These are phyloP conservation scores for Cryptosporidium felis DNA, from an alignment of 169 alveolate species.

Conservation along the genomic window DNA sequence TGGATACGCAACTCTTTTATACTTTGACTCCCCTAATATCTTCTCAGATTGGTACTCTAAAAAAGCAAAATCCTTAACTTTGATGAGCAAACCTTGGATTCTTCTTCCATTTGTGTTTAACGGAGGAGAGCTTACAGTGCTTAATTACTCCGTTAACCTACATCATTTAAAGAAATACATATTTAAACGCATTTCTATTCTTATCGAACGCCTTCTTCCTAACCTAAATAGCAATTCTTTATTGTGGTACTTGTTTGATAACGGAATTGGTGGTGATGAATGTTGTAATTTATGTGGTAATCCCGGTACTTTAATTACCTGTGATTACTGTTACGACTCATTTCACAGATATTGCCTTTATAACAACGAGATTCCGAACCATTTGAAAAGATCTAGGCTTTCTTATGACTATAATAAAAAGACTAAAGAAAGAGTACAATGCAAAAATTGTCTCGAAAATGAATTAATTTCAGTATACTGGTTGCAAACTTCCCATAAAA, in stretches of 20 bases:
- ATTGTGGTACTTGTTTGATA: slow-evolving; percentile 53
- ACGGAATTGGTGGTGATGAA: slow-evolving; percentile 61
- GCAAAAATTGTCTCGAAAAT: slow-evolving; percentile 37
- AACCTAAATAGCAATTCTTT: slow-evolving; percentile 7
- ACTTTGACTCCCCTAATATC: slow-evolving; percentile 17
- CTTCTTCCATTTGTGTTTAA: slow-evolving; percentile 41
- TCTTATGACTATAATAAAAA: neutral
- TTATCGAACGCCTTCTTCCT: neutral
- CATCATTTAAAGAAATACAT: slow-evolving; percentile 1
- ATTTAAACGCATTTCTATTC: slow-evolving; percentile 24
- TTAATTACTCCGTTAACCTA: neutral
- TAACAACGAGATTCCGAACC: neutral
- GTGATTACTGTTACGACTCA: slow-evolving; percentile 45
- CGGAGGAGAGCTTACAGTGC: neutral
- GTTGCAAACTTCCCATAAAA: slow-evolving; percentile 35
- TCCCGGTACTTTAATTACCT: slow-evolving; percentile 58
- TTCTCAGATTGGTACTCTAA: slow-evolving; percentile 43
- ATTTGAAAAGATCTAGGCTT: slow-evolving; percentile 7
- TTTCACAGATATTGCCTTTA: slow-evolving; percentile 47
- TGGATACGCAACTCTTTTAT: slow-evolving; percentile 33
- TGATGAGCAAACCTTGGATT: slow-evolving; percentile 61
- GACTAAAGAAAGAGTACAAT: neutral
- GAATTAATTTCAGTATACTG: slow-evolving; percentile 25
- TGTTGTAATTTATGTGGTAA: slow-evolving; percentile 29
- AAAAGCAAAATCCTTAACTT: slow-evolving; percentile 14